These are phyloP conservation scores for Boletus huronensis DNA, from an alignment of 768 basidiomycete genomes.

Conservation along the genomic window DNA sequence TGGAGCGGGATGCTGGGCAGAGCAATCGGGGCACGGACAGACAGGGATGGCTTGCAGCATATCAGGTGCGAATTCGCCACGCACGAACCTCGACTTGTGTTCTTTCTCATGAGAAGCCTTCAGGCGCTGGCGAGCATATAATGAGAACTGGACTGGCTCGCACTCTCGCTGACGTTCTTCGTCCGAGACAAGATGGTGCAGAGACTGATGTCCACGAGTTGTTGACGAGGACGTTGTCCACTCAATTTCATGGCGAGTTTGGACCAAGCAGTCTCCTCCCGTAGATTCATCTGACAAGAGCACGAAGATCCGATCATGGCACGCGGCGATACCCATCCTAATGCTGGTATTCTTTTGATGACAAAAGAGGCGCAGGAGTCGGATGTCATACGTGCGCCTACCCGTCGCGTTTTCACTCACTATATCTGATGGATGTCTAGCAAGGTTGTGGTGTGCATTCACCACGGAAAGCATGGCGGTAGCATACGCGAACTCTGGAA, in stretches of 20 bases:
- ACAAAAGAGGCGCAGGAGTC: slow-evolving; percentile 41
- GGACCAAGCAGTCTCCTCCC: background rate
- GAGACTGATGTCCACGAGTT: slow-evolving; percentile 56
- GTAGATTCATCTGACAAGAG: background rate
- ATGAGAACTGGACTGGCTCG: slow-evolving; percentile 54
- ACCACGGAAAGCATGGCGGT: slow-evolving; percentile 82
- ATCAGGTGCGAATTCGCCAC: slow-evolving; percentile 37
- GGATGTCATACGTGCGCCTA: slow-evolving; percentile 27
- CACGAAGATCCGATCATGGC: slow-evolving; percentile 34
- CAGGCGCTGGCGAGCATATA: slow-evolving; percentile 74
- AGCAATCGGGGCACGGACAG: slow-evolving; percentile 25
- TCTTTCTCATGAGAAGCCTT: background rate
- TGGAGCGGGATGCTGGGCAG: slow-evolving; percentile 78
- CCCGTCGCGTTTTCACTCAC: background rate
- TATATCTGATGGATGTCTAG: slow-evolving; percentile 31
- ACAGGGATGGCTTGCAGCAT: slow-evolving; percentile 63
- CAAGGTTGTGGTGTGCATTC: slow-evolving; percentile 79
- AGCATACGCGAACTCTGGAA: slow-evolving; percentile 56
- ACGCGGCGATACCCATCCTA: slow-evolving; percentile 44
- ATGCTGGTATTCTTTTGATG: slow-evolving; percentile 62
- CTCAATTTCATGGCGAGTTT: slow-evolving; percentile 52
- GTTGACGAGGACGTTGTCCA: slow-evolving; percentile 42
- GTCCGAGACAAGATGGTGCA: slow-evolving; percentile 9
- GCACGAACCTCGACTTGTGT: background rate
- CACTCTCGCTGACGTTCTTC: slow-evolving; percentile 47